Evolutionary conservation across 495 filamentous ascomycete genomes (phyloP).

Genomic region (Aspergillus haitiensis): DNA sequence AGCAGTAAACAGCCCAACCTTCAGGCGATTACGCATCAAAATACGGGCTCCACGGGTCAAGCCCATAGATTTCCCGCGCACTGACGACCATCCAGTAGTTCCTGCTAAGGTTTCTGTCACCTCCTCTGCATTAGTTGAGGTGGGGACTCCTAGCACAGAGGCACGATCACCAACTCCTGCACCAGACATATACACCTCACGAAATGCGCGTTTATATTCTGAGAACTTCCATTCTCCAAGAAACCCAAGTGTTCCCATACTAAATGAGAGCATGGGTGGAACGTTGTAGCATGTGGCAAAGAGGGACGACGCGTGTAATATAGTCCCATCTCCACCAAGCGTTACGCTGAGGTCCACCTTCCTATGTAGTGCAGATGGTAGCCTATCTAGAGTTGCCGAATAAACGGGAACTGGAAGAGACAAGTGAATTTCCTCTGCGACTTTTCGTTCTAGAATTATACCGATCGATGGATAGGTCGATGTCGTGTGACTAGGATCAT

Average conservation of each 20-base stretch:
- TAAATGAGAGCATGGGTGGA: constrained; percentile 91
- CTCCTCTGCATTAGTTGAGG: constrained; percentile 21
- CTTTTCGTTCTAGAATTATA: constrained; percentile 77
- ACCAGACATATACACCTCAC: constrained; percentile 92
- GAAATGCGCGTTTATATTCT: constrained; percentile 86
- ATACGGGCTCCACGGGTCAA: constrained; percentile 68
- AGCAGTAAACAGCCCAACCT: constrained; percentile 72
- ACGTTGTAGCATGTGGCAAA: constrained; percentile 81
- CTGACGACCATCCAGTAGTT: constrained; percentile 64
- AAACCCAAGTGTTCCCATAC: constrained; percentile 95
- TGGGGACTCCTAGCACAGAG: constrained; percentile 32
- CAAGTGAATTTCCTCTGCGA: constrained; percentile 72
- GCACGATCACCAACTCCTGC: constrained; percentile 57
- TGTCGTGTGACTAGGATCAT: constrained; percentile 62
- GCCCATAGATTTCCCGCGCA: constrained; percentile 83
- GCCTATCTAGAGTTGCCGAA: constrained; percentile 37
- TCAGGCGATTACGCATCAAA: constrained; percentile 80
- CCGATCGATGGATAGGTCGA: constrained; percentile 76
- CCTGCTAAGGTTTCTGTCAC: constrained; percentile 28
- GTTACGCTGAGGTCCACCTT: constrained; percentile 88
- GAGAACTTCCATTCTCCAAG: constrained; percentile 94
- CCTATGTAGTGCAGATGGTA: constrained; percentile 45
- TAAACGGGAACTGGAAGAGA: constrained; percentile 78
- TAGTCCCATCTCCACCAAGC: constrained; percentile 93
- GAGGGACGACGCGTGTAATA: constrained; percentile 84